These are phyloP conservation scores for Penicillium pulvis DNA, from an alignment of 495 filamentous ascomycete genomes.

Conservation along the genomic window DNA sequence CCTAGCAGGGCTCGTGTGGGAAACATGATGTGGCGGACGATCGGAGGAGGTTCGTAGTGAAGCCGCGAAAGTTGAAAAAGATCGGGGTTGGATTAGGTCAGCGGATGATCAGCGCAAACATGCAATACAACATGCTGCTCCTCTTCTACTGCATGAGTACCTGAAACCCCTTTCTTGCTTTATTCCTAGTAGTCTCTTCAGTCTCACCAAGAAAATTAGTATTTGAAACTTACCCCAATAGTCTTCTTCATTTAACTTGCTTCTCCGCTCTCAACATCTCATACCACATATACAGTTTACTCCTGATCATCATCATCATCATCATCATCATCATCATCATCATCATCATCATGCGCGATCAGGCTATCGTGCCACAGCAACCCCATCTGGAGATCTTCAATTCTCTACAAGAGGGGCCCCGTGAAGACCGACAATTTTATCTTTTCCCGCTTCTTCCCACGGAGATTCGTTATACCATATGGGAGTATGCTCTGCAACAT, in stretches of 20 bases:
- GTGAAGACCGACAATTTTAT: background rate
- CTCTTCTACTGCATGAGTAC: background rate
- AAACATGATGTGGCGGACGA: conserved; percentile 51
- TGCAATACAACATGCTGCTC: background rate
- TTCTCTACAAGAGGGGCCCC: background rate
- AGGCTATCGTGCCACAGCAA: background rate
- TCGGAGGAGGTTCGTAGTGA: background rate
- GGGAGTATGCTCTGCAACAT: background rate
- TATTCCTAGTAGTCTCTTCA: background rate
- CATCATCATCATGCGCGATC: background rate
- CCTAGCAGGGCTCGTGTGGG: conserved; percentile 59
- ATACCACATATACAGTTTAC: background rate
- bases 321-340: too few species aligned
- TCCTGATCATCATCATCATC: background rate
- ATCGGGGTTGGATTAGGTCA: conserved; percentile 7
- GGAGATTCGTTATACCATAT: conserved; percentile 4
- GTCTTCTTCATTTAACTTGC: too few species aligned
- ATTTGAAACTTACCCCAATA: too few species aligned
- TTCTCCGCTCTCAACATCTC: background rate
- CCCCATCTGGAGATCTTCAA: conserved; percentile 4
- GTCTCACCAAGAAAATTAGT: background rate
- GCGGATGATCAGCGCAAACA: background rate
- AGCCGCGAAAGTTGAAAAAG: conserved; percentile 25
- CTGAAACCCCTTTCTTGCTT: background rate
- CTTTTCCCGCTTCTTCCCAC: background rate